These are phyloP conservation scores for Pyrenochaeta sp. DNA, from an alignment of 2,329 filamentous ascomycete species.

Conservation along the genomic window DNA sequence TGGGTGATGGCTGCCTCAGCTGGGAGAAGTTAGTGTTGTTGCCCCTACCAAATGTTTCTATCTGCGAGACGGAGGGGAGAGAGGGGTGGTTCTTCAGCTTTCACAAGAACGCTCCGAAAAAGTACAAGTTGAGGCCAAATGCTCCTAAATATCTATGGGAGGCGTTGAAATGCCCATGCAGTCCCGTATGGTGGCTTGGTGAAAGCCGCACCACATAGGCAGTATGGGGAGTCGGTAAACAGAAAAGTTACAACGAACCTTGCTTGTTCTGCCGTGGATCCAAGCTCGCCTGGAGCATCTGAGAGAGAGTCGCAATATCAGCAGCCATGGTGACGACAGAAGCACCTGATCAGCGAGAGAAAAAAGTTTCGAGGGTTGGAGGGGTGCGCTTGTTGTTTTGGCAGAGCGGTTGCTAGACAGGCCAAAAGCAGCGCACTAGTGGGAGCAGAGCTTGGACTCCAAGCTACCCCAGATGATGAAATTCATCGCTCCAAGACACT, in stretches of 20 bases:
- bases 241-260: conserved; percentile 66
- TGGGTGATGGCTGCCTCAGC: conserved; percentile 82
- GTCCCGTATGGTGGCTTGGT: background rate
- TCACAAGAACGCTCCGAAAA: background rate
- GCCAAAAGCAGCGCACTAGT: conserved; percentile 10
- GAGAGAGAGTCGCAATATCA: conserved; percentile 71
- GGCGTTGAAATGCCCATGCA: background rate
- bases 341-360: conserved; percentile 2
- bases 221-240: conserved; percentile 12
- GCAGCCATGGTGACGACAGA: conserved; percentile 61
- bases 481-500: conserved; percentile 7
- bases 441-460: background rate
- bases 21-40: conserved; percentile 53
- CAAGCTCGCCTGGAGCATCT: conserved; percentile 89
- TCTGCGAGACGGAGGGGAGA: background rate
- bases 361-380: conserved; percentile 4
- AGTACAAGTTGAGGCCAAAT: background rate
- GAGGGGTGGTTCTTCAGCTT: background rate
- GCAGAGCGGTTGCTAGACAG: conserved; percentile 12
- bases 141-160: too few species aligned
- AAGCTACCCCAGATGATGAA: conserved; percentile 21
- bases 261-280: conserved; percentile 88
- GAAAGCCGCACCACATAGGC: conserved; percentile 5
- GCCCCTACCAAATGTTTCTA: background rate
- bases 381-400: conserved; percentile 20